Evolutionary conservation across 148 eudicot species (phyloP), one percentile per base, ranked within the genome.

Genomic region (Chenopodium berlandieri): DNA sequence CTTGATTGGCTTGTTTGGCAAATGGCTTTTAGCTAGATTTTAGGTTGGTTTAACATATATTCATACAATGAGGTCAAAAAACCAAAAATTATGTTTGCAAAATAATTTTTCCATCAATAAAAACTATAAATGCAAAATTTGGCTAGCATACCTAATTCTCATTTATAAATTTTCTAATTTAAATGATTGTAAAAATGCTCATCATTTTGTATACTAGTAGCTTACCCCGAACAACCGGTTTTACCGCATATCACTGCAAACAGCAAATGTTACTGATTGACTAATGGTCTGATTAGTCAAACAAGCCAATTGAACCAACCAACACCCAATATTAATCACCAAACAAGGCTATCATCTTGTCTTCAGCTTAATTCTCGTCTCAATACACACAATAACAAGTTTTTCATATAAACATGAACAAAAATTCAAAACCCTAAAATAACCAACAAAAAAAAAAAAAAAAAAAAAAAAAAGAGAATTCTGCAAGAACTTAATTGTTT

Each of bases 371-470:
- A 22, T 9, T 20, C 31, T 64, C 25, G 12, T 34, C 71, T 34
- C 71, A 64, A 34, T 23, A 23, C 14, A 47, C 10, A 17, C 16
- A 78, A 23, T 31, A n/a, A n/a, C 34, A 74, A 9, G 3, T 50
- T 20, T 11, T 48, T 69, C 17, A 17, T 16, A 19, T 37, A 2
- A 11, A 50, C 32, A 66, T 13, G 30, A 13, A 75, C 25, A 40
- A 40, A 34, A 40, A 6, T 40, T 40, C 58, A 37, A 82, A 85
- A 82, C 87, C 85, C 75, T 63, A 75, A 46, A 76, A 85, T 72
- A 30, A 40, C 44, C 5, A 34, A 0, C 0, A 4, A 34, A 75
- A 65, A 27, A 44, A 68, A 50, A 78, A 8, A 0, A 54, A 68
- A 27, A 27, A 27, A 34, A 0, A 4, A 34, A 75, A 65, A 37